Evolutionary conservation across 257 asterid species (phyloP), one percentile per base, ranked within the genome.

Genomic region (Mentha longifolia): DNA sequence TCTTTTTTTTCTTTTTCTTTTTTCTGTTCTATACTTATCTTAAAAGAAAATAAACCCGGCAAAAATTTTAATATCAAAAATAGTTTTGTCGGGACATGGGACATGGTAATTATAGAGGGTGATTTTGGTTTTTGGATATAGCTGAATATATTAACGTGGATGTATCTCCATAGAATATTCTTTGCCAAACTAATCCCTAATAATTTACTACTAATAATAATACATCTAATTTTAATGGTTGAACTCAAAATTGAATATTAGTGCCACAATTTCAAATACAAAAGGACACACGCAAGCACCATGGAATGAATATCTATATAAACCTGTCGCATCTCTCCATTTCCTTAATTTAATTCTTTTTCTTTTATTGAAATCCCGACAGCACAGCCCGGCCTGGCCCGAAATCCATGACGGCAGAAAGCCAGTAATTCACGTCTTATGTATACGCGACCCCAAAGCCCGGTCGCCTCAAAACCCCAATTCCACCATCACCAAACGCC

Each of bases 381-480:
- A 61, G 13, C 47, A 0, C 39, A 9, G 39, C 39, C 39, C 39
- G 54, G 66, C 61, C 74, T 61, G 16, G 69, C 68, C 73, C 75
- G 66, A 50, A 22, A 31, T 30, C 42, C 19, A 30, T 49, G 45
- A 6, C 45, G 9, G 54, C 16, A 65, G 28, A 56, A 52, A 51
- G 22, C 35, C 58, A 20, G 43, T 3, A 16, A 33, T 39, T 50
- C 31, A 33, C 55, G 41, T 25, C 41, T 63, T 45, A n/a, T 1
- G 39, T 35, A 35, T 35, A 35, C n/a, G n/a, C n/a, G n/a, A n/a
- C n/a, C n/a, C n/a, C n/a, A n/a, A n/a, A n/a, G n/a, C n/a, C n/a
- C n/a, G n/a, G n/a, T n/a, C n/a, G n/a, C 61, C 43, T 67, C 54
- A 35, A 57, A 46, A 57, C 57, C 77, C 60, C 45, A 2, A 12